phyloP scores from a whole-genome alignment of 148 eudicot species.

The Rhododendron vialii region DNA sequence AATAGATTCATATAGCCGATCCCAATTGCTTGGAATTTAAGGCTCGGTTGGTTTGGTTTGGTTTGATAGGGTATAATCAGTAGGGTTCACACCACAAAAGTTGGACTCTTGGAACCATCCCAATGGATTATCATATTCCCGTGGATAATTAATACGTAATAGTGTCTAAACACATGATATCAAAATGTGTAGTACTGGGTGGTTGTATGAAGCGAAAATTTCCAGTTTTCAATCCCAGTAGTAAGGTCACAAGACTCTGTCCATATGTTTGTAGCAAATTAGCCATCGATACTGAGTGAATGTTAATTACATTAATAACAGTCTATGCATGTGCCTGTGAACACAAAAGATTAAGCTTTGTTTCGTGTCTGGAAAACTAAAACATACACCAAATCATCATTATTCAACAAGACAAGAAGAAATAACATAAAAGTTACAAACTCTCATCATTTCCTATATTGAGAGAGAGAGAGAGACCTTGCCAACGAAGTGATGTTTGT shows the following conservation, averaged over 20 bases:
- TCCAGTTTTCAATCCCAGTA: background rate
- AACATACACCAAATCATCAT: background rate
- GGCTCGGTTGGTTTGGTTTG: background rate
- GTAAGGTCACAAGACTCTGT: background rate
- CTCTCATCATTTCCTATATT: too few species aligned
- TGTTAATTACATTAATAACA: background rate
- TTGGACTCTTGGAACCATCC: background rate
- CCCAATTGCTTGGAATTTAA: background rate
- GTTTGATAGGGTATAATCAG: background rate
- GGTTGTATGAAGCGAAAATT: background rate
- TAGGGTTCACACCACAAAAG: background rate
- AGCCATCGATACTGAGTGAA: background rate
- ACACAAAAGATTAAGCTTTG: background rate
- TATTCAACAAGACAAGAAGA: background rate
- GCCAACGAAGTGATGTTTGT: constrained; percentile 72
- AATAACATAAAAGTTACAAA: constrained; percentile 2
- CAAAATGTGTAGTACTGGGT: background rate
- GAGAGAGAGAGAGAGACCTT: constrained; percentile 41
- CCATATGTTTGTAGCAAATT: background rate
- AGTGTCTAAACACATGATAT: background rate
- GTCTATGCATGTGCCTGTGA: background rate
- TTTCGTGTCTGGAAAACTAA: background rate
- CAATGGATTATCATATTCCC: background rate
- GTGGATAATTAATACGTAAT: background rate
- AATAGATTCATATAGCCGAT: background rate